These are phyloP conservation scores for Sungouiozyma intestinalis DNA, from an alignment of 805 yeast species.

Conservation along the genomic window DNA sequence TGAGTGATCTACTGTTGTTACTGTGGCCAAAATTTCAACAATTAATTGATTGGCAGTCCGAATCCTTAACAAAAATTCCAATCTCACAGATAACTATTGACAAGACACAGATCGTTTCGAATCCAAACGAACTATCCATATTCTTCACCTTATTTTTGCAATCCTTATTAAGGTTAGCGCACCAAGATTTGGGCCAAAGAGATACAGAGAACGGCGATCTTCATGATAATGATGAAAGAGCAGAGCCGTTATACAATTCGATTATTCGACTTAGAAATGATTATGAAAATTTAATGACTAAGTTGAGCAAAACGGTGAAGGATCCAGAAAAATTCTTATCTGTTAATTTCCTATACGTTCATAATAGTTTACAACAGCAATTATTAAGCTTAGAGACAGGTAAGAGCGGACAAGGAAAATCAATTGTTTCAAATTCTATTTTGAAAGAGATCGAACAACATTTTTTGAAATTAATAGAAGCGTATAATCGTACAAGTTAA, in stretches of 20 bases:
- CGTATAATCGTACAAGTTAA: constrained; percentile 17
- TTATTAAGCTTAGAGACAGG: constrained; percentile 8
- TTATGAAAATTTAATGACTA: constrained; percentile 69
- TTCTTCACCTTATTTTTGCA: constrained; percentile 64
- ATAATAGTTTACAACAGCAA: constrained; percentile 21
- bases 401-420: constrained; percentile 1
- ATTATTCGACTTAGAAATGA: constrained; percentile 64
- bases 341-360: constrained; percentile 35
- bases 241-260: constrained; percentile 67
- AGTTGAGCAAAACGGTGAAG: constrained; percentile 45
- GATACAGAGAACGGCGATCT: background rate
- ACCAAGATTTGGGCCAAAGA: constrained; percentile 11
- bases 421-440: constrained; percentile 8
- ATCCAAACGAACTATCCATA: constrained; percentile 62
- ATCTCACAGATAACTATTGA: constrained; percentile 17
- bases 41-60: constrained; percentile 69
- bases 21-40: constrained; percentile 84
- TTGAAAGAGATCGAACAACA: constrained; percentile 24
- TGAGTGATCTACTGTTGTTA: constrained; percentile 50
- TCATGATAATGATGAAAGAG: constrained; percentile 13
- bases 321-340: constrained; percentile 61
- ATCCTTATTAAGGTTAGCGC: constrained; percentile 54
- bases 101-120: constrained; percentile 22
- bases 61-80: constrained; percentile 46
- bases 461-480: constrained; percentile 22